Evolutionary conservation across 1,284 basidiomycete genomes (phyloP), one percentile per base, ranked within the genome.

Genomic region (Ceratobasidium sp.): DNA sequence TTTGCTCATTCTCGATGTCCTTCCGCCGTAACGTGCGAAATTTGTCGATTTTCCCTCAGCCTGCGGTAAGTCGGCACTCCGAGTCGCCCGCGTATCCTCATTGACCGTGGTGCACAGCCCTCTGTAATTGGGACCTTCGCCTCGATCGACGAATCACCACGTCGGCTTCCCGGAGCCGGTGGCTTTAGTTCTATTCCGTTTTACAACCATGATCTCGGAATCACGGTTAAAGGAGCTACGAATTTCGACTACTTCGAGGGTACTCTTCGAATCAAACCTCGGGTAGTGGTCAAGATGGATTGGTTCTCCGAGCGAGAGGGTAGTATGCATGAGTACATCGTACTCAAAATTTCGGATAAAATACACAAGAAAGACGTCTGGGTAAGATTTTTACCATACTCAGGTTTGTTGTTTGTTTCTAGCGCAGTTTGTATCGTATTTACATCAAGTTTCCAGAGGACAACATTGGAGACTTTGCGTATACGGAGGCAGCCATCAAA

Each of bases 251-350:
- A 44, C 19, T 15, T 17, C 3, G 6, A 60, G 2, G 29, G 22
- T 4, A 36, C 31, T 14, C 7, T 41, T 2, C 19, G 8, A 19
- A n/a, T n/a, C 27, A 11, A 17, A 15, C 57, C 57, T n/a, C 57
- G 57, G 17, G 19, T 6, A 3, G 31, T 60, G 9, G 19, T 19
- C 19, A 36, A 60, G 19, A 36, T 60, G 57, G 9, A 36, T 9
- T 60, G 57, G 57, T 60, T n/a, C 19, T 36, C 57, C 19, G 57
- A 60, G 57, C 57, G 14, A 60, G 33, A 17, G 24, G 57, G 27
- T 14, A 19, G 41, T 11, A n/a, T 2, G 31, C 29, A 60, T n/a
- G 57, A 60, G 6, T 44, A 41, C 36, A 60, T 60, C 19, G 24
- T 41, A 7, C 57, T 60, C 33, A 60, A 60, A 41, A 7, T 60